phyloP scores from a whole-genome alignment of 1,139 yeast genomes.

The Diutina sp. region DNA sequence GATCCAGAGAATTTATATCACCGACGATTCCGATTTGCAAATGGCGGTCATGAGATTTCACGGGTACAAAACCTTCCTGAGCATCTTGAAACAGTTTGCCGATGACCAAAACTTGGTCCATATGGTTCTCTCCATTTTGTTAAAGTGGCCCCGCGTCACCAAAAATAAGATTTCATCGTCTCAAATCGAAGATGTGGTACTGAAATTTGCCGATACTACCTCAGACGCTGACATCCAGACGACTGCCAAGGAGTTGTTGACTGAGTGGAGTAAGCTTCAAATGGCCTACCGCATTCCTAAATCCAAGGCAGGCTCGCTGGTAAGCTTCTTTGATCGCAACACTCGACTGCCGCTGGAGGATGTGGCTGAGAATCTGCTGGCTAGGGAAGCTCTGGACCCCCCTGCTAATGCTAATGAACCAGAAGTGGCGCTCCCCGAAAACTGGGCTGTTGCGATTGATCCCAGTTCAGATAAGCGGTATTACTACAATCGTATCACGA shows the following conservation, averaged over 20 bases:
- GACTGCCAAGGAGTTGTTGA: slow-evolving; percentile 34
- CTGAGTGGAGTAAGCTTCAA: slow-evolving; percentile 63
- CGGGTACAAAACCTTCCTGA: slow-evolving; percentile 73
- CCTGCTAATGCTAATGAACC: slow-evolving; percentile 5
- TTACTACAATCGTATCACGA: slow-evolving; percentile 38
- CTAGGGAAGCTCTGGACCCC: slow-evolving; percentile 18
- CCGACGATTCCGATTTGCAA: slow-evolving; percentile 44
- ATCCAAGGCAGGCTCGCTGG: slow-evolving; percentile 10
- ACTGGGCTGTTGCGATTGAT: slow-evolving; percentile 42
- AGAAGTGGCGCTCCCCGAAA: slow-evolving; percentile 26
- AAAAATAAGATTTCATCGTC: slow-evolving; percentile 73
- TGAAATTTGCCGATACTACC: slow-evolving; percentile 21
- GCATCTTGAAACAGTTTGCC: slow-evolving; percentile 20
- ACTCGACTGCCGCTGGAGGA: slow-evolving; percentile 6
- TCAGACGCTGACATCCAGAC: slow-evolving; percentile 13
- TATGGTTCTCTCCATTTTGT: slow-evolving; percentile 43
- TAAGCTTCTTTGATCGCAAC: slow-evolving; percentile 14
- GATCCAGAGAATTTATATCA: slow-evolving; percentile 49
- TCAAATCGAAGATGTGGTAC: slow-evolving; percentile 56
- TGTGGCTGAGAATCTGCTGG: slow-evolving; percentile 13
- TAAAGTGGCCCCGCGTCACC: slow-evolving; percentile 71
- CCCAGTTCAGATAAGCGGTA: slow-evolving; percentile 27
- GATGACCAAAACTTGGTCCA: slow-evolving; percentile 25
- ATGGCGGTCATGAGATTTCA: slow-evolving; percentile 61
- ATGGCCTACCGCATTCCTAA: slow-evolving; percentile 82